Conservation (phyloP, 192 early-diverging fungal genomes). For the Piromyces finnis region DNA sequence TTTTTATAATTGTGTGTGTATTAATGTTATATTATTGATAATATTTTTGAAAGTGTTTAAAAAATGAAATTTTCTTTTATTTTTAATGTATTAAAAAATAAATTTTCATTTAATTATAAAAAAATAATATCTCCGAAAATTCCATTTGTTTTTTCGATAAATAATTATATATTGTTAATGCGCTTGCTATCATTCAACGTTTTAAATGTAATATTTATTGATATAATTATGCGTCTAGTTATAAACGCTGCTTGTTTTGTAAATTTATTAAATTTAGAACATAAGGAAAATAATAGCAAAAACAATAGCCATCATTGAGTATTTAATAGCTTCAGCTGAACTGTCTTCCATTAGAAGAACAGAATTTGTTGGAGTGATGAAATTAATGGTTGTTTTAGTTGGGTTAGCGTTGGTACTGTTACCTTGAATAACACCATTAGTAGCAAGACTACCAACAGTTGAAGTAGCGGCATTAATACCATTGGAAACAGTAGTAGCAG, state of each 20-base stretch:
- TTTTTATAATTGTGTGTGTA: too few relatives aligned
- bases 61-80: too few relatives aligned
- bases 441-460: neutral
- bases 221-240: too few relatives aligned
- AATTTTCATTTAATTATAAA: too few relatives aligned
- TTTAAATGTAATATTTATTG: too few relatives aligned
- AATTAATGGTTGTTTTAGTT: neutral
- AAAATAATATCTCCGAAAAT: too few relatives aligned
- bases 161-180: too few relatives aligned
- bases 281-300: neutral
- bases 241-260: neutral
- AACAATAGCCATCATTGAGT: neutral
- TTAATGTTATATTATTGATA: too few relatives aligned
- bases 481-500: neutral
- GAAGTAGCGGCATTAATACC: neutral
- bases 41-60: too few relatives aligned
- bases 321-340: neutral
- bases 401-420: neutral
- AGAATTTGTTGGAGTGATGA: neutral
- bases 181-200: too few relatives aligned
- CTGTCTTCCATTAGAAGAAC: neutral
- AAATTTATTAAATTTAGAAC: neutral
- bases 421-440: neutral
- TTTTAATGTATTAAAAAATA: too few relatives aligned
- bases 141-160: too few relatives aligned